A percentile compares a stretch with the other conserved stretches of the same genome.
Conservation (phyloP, 306 rosid genomes). For the Malus sylvestris region DNA sequence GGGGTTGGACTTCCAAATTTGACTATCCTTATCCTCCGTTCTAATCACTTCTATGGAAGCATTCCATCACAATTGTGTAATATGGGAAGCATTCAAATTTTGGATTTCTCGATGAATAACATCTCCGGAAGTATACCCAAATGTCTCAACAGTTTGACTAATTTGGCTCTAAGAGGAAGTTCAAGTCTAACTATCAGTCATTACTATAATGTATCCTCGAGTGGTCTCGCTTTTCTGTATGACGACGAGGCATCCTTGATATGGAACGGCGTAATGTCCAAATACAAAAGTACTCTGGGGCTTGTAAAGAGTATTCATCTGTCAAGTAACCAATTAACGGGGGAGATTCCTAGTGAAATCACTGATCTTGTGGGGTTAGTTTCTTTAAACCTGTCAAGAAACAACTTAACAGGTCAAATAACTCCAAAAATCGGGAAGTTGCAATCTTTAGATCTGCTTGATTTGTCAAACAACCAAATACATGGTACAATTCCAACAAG, state of each 20-base stretch:
- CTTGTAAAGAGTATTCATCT: not conserved
- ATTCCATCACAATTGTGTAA: not conserved
- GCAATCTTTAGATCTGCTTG: not conserved
- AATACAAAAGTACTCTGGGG: not conserved
- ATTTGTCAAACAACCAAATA: constrained; percentile 19
- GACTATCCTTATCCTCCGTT: not conserved
- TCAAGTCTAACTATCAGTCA: not conserved
- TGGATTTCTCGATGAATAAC: constrained; percentile 7
- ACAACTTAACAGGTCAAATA: constrained; percentile 20
- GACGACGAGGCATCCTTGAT: not conserved
- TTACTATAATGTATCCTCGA: too few species aligned
- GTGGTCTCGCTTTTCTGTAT: too few species aligned
- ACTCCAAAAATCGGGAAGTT: constrained; percentile 11
- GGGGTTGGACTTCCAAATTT: not conserved
- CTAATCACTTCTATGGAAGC: not conserved
- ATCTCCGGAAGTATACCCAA: not conserved
- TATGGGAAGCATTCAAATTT: not conserved
- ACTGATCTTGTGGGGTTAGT: not conserved
- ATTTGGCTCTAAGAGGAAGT: not conserved
- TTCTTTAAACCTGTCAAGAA: not conserved
- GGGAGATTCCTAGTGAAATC: not conserved
- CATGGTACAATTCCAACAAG: constrained; percentile 17
- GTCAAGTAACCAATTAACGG: not conserved
- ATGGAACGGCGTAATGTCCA: not conserved
- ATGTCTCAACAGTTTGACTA: not conserved